Evolutionary conservation across 2,329 filamentous ascomycete species (phyloP).

Genomic region (Escovopsis weberi): DNA sequence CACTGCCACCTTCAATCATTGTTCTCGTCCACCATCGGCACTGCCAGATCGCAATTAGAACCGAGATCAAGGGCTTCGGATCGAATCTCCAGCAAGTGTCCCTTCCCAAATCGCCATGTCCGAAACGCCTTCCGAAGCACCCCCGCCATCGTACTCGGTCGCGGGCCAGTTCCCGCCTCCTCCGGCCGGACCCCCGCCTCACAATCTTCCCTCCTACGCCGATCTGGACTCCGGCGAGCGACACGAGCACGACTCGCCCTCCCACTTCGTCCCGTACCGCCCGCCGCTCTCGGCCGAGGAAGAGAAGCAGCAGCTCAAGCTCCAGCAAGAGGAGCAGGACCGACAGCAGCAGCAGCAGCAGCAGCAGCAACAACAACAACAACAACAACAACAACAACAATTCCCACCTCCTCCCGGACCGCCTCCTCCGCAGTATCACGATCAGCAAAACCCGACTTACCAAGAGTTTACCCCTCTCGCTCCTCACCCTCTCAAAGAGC

Average conservation of each 20-base stretch:
- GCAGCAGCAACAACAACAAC: slow-evolving; percentile 1
- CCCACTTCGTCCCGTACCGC: too few relatives aligned
- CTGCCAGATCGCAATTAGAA: too few relatives aligned
- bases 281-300: neutral
- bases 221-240: neutral
- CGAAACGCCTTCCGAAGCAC: neutral
- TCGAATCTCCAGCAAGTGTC: too few relatives aligned
- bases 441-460: neutral
- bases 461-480: too few relatives aligned
- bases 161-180: neutral
- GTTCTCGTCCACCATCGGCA: too few relatives aligned
- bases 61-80: too few relatives aligned
- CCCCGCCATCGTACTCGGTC: neutral
- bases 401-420: neutral
- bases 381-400: neutral
- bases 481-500: too few relatives aligned
- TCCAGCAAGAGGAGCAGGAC: neutral
- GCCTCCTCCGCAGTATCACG: neutral
- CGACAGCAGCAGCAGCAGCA: neutral
- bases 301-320: neutral
- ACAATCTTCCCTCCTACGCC: neutral
- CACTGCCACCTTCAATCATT: too few relatives aligned
- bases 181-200: neutral
- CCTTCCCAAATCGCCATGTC: neutral
- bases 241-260: neutral